These are phyloP conservation scores for Chrysopogon serrulatus DNA, from an alignment of 176 grass and related monocot species.

Conservation along the genomic window DNA sequence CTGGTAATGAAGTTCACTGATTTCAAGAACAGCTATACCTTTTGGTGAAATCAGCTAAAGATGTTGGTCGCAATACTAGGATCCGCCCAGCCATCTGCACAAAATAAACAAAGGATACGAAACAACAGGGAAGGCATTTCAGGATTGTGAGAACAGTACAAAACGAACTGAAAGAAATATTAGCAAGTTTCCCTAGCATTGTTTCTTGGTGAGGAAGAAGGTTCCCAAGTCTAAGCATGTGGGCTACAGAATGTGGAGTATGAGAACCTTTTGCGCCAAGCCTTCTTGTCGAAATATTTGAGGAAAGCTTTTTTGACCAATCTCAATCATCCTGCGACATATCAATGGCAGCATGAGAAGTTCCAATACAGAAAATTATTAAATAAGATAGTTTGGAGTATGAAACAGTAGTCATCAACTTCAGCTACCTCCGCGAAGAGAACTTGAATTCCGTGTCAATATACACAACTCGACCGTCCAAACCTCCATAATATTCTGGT, in stretches of 20 bases:
- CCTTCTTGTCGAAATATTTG: conserved; percentile 85
- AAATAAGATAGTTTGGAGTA: neutral
- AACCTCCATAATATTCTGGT: conserved; percentile 75
- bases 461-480: conserved; percentile 76
- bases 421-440: conserved; percentile 76
- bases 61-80: conserved; percentile 66
- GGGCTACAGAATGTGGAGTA: neutral
- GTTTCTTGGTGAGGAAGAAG: neutral
- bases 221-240: neutral
- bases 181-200: neutral
- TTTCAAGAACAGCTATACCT: conserved; percentile 45
- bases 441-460: conserved; percentile 97
- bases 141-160: neutral
- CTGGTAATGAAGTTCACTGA: neutral
- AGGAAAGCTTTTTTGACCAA: conserved; percentile 86
- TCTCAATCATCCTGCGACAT: conserved; percentile 80
- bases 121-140: neutral
- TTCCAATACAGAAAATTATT: neutral
- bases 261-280: conserved; percentile 73
- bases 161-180: neutral
- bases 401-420: neutral
- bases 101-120: conserved; percentile 14
- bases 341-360: conserved; percentile 24
- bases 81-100: conserved; percentile 96
- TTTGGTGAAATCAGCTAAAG: conserved; percentile 79